A percentile compares a stretch with the other conserved stretches of the same genome.
These are phyloP conservation scores for Candida koratica DNA, from an alignment of 805 yeast genomes.

Conservation along the genomic window DNA sequence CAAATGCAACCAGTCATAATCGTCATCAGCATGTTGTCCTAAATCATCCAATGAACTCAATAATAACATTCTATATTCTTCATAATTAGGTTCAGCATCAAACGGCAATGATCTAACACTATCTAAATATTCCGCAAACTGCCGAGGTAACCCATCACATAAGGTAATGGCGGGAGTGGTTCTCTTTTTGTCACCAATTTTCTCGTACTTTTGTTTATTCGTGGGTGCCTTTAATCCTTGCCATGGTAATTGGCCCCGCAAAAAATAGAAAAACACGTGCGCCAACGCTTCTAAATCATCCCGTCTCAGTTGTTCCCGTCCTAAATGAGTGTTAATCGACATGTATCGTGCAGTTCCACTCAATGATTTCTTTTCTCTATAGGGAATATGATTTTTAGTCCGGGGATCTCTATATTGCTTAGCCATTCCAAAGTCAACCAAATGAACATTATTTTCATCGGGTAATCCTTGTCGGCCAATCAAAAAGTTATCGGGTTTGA, in stretches of 20 bases:
- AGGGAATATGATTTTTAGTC: conserved; percentile 93
- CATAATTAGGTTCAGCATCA: conserved; percentile 94
- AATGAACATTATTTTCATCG: conserved; percentile 78
- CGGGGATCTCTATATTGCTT: conserved; percentile 96
- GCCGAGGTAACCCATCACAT: conserved; percentile 85
- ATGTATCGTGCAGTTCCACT: conserved; percentile 99
- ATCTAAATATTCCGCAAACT: conserved; percentile 87
- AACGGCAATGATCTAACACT: conserved; percentile 85
- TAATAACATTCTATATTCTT: conserved; percentile 60
- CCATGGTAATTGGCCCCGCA: conserved; percentile 96
- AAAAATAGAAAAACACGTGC: conserved; percentile 91
- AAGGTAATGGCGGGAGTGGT: conserved; percentile 81
- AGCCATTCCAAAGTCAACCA: conserved; percentile 98
- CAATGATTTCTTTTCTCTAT: conserved; percentile 89
- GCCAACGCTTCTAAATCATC: conserved; percentile 97
- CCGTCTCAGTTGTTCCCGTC: conserved; percentile 93
- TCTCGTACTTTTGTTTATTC: conserved; percentile 95
- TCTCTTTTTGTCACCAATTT: conserved; percentile 94
- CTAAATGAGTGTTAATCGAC: conserved; percentile 96
- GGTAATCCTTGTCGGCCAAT: conserved; percentile 85
- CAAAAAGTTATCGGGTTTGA: conserved; percentile 94
- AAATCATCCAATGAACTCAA: conserved; percentile 54
- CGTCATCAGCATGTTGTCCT: conserved; percentile 70
- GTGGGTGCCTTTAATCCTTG: conserved; percentile 98
- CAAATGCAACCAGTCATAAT: conserved; percentile 96